Percentiles rank a stretch among this genome's conserved stretches.
These are phyloP conservation scores for Trypanosoma melophagium DNA, from an alignment of 208 protist genomes.

Conservation along the genomic window DNA sequence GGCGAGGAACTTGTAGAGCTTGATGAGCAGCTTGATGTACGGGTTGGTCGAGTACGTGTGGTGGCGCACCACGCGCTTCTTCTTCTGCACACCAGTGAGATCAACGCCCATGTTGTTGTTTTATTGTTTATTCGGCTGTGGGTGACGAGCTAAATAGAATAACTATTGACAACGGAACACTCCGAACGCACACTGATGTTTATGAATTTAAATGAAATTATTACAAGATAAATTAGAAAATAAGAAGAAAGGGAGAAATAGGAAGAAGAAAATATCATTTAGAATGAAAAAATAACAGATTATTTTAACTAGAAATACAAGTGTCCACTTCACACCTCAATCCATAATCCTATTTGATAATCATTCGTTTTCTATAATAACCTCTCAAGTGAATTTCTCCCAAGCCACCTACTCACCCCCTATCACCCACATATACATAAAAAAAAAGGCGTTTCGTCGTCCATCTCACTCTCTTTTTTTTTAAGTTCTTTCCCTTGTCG, in stretches of 20 bases:
- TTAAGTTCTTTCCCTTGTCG: not conserved
- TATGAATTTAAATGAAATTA: conserved; percentile 3
- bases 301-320: too few species aligned
- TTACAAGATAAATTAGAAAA: not conserved
- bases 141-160: conserved; percentile 10
- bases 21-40: conserved; percentile 98
- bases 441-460: too few species aligned
- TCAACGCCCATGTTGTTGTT: conserved; percentile 78
- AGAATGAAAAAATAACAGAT: too few species aligned
- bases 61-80: conserved; percentile 91
- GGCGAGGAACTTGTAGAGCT: conserved; percentile 99
- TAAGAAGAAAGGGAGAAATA: not conserved
- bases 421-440: too few species aligned
- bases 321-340: too few species aligned
- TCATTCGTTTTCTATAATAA: too few species aligned
- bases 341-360: too few species aligned
- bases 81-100: conserved; percentile 88
- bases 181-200: conserved; percentile 13
- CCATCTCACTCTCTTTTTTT: conserved; percentile 3
- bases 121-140: too few species aligned
- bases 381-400: too few species aligned
- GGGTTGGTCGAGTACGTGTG: conserved; percentile 95
- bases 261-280: too few species aligned
- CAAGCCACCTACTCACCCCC: too few species aligned
- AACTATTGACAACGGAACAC: conserved; percentile 10